phyloP scores from a whole-genome alignment of 176 grass and related monocot species.

The Puccinellia tenuiflora region DNA sequence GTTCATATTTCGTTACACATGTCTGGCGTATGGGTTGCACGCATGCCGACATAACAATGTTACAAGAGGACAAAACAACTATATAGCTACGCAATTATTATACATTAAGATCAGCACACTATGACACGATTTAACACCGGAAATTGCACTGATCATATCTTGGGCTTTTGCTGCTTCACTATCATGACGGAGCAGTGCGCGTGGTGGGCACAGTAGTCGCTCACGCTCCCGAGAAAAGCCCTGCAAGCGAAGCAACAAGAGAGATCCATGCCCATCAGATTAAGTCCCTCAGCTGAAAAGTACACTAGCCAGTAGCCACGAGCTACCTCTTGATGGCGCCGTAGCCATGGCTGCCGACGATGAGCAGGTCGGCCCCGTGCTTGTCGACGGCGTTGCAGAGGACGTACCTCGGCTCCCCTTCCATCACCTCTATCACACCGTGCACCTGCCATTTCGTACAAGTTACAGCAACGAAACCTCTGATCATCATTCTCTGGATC shows the following conservation, averaged over 20 bases:
- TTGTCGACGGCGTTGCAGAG: constrained; percentile 46
- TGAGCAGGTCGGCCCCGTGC: constrained; percentile 39
- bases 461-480: no score
- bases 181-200: constrained; percentile 56
- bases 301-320: no score
- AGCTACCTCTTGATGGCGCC: constrained; percentile 51
- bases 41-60: background rate
- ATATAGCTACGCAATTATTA: background rate
- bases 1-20: background rate
- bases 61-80: background rate
- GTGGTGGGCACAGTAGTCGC: constrained; percentile 73
- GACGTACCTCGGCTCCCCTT: constrained; percentile 52
- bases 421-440: constrained; percentile 42
- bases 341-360: constrained; percentile 64
- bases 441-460: no score
- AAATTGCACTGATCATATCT: background rate
- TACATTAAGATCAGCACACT: background rate
- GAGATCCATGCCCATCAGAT: background rate
- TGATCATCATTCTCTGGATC: no score
- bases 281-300: background rate
- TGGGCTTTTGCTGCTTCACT: constrained; percentile 50
- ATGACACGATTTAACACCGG: background rate
- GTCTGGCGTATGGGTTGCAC: background rate
- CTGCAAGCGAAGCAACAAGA: constrained; percentile 18
- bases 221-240: constrained; percentile 61